Evolutionary conservation across 179 eudicot species (phyloP), one percentile per base, ranked within the genome.

Genomic region (Camellia oleifera): DNA sequence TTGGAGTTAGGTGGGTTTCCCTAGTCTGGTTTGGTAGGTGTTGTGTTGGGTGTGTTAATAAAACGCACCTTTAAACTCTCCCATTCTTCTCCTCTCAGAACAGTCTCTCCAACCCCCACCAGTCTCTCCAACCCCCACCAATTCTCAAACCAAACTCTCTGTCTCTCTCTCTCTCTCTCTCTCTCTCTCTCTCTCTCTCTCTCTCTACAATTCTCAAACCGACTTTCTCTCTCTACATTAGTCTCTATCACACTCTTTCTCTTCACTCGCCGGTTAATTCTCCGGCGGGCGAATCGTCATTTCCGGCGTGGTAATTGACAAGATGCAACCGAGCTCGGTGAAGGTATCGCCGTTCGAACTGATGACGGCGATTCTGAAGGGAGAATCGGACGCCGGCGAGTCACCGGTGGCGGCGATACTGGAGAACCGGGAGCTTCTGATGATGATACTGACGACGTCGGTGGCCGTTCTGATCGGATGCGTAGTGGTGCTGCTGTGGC

Each of bases 311-410:
- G 8, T 32, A 72, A 20, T 72, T 42, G 53, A 23, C 32, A 4
- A 10, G 14, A 93, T 93, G 96, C 91, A 93, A 32, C 83, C 93
- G 9, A 83, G 77, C 56, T 81, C 95, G 23, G 87, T 87, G 76
- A 91, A 94, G 86, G 80, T 92, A 2, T 94, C 96, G 23, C 90
- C 98, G 32, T 68, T 96, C 48, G 96, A 92, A 88, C 85, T 94
- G 77, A 82, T 94, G 90, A 78, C 88, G 40, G 89, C 98, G 56
- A 78, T 94, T n/a, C 58, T 92, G 13, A 91, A 77, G 45, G 86
- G 85, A 10, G 85, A 85, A 69, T 84, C 90, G 18, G 20, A 26
- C 54, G 48, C 53, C 48, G 69, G 63, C 52, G 52, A 40, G 81
- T 78, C 79, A 74, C 85, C 71, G 82, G 65, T 82, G 81, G 84